Evolutionary conservation across 1,284 basidiomycete genomes (phyloP).

Genomic region (Phellopilus nigrolimitatus): DNA sequence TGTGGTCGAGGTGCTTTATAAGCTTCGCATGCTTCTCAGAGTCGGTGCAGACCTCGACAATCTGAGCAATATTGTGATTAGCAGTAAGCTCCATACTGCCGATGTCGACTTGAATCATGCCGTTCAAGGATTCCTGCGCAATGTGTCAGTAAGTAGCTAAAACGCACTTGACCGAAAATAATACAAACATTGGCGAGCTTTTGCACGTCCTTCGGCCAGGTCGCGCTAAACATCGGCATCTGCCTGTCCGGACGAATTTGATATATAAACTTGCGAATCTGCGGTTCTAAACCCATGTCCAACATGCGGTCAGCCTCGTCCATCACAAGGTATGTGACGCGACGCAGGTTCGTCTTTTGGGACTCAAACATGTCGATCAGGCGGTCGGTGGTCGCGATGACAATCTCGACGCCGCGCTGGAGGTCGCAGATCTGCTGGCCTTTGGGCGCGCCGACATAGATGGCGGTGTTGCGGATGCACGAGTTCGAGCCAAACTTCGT

Average conservation of each 20-base stretch:
- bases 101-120: too few species aligned
- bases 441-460: conserved; percentile 98
- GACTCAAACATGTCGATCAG: conserved; percentile 95
- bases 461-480: conserved; percentile 94
- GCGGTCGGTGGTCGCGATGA: conserved; percentile 89
- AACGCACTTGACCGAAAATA: too few species aligned
- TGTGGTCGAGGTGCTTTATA: too few species aligned
- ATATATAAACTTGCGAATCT: conserved; percentile 96
- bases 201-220: conserved; percentile 99
- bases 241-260: conserved; percentile 97
- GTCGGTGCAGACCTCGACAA: too few species aligned
- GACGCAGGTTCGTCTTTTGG: conserved; percentile 92
- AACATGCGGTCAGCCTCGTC: too few species aligned
- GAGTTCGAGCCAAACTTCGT: conserved; percentile 92
- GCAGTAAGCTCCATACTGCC: too few species aligned
- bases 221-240: conserved; percentile 96
- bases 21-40: too few species aligned
- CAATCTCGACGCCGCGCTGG: too few species aligned
- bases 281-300: conserved; percentile 99
- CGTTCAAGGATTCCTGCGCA: too few species aligned
- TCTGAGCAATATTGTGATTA: too few species aligned
- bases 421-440: conserved; percentile 97
- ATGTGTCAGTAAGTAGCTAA: too few species aligned
- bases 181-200: conserved; percentile 93
- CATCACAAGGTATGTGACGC: conserved; percentile 97